phyloP scores from a whole-genome alignment of 2,329 filamentous ascomycete genomes.

The Penicillium sp. region DNA sequence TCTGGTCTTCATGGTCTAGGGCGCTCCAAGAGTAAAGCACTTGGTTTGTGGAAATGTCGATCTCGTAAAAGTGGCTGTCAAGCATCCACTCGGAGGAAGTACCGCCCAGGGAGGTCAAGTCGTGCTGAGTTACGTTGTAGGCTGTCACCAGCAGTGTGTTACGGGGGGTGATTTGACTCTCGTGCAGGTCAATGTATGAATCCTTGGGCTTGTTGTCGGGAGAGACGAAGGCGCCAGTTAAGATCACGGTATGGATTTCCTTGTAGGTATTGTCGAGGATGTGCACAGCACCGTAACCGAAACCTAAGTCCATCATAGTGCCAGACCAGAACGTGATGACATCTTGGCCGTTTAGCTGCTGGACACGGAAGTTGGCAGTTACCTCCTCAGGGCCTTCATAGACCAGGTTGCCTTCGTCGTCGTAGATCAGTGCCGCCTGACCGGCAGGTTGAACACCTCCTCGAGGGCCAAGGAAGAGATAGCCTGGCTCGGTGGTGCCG shows the following conservation, averaged over 20 bases:
- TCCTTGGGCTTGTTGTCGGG: constrained; percentile 27
- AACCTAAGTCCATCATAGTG: constrained; percentile 32
- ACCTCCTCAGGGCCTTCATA: constrained; percentile 39
- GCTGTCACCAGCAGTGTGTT: constrained; percentile 41
- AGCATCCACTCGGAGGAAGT: constrained; percentile 35
- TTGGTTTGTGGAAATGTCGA: constrained; percentile 38
- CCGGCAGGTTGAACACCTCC: constrained; percentile 28
- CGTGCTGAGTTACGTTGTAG: constrained; percentile 38
- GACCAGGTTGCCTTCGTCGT: constrained; percentile 38
- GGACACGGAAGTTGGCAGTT: constrained; percentile 38
- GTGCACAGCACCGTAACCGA: constrained; percentile 34
- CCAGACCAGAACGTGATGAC: constrained; percentile 44
- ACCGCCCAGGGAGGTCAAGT: constrained; percentile 35
- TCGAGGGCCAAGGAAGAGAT: constrained; percentile 38
- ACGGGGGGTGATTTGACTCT: constrained; percentile 35
- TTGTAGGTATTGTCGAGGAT: constrained; percentile 39
- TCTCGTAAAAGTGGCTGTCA: constrained; percentile 38
- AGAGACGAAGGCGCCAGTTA: constrained; percentile 31
- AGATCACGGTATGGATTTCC: constrained; percentile 35
- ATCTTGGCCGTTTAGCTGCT: constrained; percentile 35
- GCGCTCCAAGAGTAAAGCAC: constrained; percentile 38
- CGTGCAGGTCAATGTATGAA: constrained; percentile 41
- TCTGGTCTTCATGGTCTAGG: constrained; percentile 33
- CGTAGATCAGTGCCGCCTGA: constrained; percentile 39
- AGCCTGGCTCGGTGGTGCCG: constrained; percentile 35